phyloP scores from a whole-genome alignment of 352 stramenopile species.

The Thraustochytrium sp. region DNA sequence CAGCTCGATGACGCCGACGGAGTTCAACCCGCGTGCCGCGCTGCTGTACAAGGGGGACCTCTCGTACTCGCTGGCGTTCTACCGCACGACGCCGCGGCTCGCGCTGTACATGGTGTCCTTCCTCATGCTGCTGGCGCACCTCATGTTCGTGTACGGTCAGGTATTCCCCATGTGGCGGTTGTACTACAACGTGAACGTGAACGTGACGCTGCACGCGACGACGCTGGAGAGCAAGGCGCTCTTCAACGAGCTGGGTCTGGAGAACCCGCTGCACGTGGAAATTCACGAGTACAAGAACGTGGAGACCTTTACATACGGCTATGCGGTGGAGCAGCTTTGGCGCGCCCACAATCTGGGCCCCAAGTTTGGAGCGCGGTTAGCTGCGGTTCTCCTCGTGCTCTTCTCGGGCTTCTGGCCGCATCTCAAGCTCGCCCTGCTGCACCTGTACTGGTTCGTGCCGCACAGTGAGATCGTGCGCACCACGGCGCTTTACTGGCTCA shows the following conservation, averaged over 20 bases:
- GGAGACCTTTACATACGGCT: constrained; percentile 62
- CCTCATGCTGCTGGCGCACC: constrained; percentile 53
- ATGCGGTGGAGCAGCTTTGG: constrained; percentile 61
- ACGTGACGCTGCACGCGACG: constrained; percentile 54
- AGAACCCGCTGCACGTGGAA: constrained; percentile 48
- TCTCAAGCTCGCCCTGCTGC: constrained; percentile 57
- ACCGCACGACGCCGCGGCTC: constrained; percentile 47
- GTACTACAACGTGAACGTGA: constrained; percentile 50
- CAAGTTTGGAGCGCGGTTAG: constrained; percentile 51
- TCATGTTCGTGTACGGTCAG: constrained; percentile 59
- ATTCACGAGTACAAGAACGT: constrained; percentile 52
- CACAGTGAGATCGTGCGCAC: constrained; percentile 38
- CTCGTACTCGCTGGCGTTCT: constrained; percentile 46
- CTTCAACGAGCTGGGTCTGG: constrained; percentile 53
- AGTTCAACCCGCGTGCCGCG: neutral
- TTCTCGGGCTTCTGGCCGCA: constrained; percentile 64
- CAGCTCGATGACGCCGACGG: neutral
- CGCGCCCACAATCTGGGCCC: constrained; percentile 54
- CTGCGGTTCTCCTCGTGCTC: constrained; percentile 56
- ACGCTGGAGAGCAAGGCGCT: constrained; percentile 48
- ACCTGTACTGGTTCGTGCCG: constrained; percentile 56
- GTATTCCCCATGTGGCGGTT: constrained; percentile 60
- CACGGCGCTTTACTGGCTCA: constrained; percentile 53
- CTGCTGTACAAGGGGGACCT: constrained; percentile 3
- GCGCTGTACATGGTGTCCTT: constrained; percentile 52